These are phyloP conservation scores for Mortierella sp. DNA, from an alignment of 371 early-diverging fungal genomes.

Conservation along the genomic window DNA sequence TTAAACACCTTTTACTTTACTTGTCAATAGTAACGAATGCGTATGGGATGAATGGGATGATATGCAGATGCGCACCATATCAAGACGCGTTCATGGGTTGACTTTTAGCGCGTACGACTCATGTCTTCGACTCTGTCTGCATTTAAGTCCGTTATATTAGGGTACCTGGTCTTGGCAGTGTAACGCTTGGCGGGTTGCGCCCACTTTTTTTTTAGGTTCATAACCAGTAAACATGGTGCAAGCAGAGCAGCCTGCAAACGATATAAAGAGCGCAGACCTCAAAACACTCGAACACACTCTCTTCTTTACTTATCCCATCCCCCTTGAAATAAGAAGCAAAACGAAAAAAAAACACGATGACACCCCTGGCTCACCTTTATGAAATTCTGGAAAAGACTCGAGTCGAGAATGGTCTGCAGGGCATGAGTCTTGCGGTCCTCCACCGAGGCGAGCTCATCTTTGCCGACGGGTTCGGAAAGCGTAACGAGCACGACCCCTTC, in stretches of 20 bases:
- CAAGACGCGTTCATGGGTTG: neutral
- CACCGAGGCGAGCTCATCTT: slow-evolving; percentile 14
- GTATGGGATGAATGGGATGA: too few species aligned
- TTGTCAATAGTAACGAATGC: neutral
- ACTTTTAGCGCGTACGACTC: neutral
- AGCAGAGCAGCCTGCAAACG: too few species aligned
- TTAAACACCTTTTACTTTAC: neutral
- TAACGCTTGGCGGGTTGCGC: neutral
- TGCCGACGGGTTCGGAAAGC: slow-evolving; percentile 16
- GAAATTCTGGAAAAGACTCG: neutral
- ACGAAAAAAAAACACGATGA: neutral
- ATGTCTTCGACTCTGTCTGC: neutral
- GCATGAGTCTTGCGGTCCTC: slow-evolving; percentile 5
- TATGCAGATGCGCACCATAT: neutral
- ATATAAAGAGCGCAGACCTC: too few species aligned
- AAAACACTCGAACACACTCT: too few species aligned
- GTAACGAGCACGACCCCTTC: slow-evolving; percentile 15
- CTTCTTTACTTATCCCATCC: neutral
- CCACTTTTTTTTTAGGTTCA: neutral
- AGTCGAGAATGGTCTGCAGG: neutral
- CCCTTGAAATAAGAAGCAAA: too few species aligned
- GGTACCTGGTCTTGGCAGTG: neutral
- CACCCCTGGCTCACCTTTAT: neutral
- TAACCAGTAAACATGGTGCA: neutral
- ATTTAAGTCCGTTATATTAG: neutral